A percentile compares a stretch with the other conserved stretches of the same genome.
phyloP scores from a whole-genome alignment of 257 asterid species.

The Gentiana dahurica region DNA sequence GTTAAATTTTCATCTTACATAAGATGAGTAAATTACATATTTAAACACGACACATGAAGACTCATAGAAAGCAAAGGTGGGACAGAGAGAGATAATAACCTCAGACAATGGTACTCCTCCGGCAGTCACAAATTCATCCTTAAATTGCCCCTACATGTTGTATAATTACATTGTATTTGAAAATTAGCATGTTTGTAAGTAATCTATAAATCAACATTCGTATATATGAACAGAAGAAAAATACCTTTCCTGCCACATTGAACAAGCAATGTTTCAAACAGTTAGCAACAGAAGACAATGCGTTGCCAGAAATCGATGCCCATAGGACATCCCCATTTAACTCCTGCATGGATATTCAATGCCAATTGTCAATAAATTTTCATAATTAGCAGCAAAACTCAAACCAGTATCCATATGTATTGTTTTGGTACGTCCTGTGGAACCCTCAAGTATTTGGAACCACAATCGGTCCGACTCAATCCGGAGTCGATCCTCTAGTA shows the following conservation, averaged over 20 bases:
- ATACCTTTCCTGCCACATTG: slow-evolving; percentile 73
- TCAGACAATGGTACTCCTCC: slow-evolving; percentile 97
- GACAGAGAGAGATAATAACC: slow-evolving; percentile 34
- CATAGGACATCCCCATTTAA: slow-evolving; percentile 58
- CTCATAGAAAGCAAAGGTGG: background rate
- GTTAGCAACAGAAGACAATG: slow-evolving; percentile 41
- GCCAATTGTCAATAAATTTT: slow-evolving; percentile 3
- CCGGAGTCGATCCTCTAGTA: too few relatives aligned
- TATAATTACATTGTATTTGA: slow-evolving; percentile 3
- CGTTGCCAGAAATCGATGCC: slow-evolving; percentile 69
- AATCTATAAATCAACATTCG: background rate
- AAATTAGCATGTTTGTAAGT: slow-evolving; percentile 3
- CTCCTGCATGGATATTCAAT: slow-evolving; percentile 36
- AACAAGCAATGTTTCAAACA: slow-evolving; percentile 54
- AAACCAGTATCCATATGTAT: background rate
- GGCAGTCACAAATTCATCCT: slow-evolving; percentile 96
- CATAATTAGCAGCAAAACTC: slow-evolving; percentile 11
- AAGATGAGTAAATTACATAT: too few relatives aligned
- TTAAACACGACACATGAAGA: background rate
- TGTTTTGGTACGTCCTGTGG: too few relatives aligned
- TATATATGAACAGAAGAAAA: slow-evolving; percentile 6
- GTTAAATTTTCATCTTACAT: too few relatives aligned
- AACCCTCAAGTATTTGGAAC: too few relatives aligned
- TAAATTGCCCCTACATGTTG: slow-evolving; percentile 70
- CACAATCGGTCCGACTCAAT: too few relatives aligned